phyloP scores from a whole-genome alignment of 192 early-diverging fungal genomes.

The Coemansia sp. region DNA sequence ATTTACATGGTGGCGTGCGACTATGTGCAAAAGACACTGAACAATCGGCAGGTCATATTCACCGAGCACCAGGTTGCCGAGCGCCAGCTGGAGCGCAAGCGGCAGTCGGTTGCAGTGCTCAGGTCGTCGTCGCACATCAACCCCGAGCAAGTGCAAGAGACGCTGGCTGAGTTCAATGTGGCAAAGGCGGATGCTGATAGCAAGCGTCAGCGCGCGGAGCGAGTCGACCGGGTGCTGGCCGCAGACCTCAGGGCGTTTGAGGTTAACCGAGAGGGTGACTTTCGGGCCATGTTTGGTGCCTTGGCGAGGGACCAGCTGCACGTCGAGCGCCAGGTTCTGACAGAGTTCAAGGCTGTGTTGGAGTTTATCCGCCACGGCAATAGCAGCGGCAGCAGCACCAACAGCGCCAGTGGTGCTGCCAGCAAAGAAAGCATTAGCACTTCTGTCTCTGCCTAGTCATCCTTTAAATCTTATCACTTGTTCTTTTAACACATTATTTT shows the following conservation, averaged over 20 bases:
- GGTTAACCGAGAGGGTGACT: conserved; percentile 38
- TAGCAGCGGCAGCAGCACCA: conserved; percentile 1
- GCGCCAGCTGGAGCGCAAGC: conserved; percentile 55
- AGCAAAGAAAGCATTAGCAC: not conserved
- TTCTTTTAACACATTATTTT: not conserved
- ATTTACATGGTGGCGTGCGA: conserved; percentile 33
- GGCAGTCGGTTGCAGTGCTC: conserved; percentile 55
- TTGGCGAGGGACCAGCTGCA: conserved; percentile 45
- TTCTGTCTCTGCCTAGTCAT: not conserved
- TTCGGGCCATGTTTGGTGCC: conserved; percentile 42
- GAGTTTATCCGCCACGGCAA: conserved; percentile 36
- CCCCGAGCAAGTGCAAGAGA: conserved; percentile 46
- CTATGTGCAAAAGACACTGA: conserved; percentile 49
- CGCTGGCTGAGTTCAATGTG: conserved; percentile 45
- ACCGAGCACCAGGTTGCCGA: conserved; percentile 54
- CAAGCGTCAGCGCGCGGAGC: conserved; percentile 45
- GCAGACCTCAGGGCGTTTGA: conserved; percentile 51
- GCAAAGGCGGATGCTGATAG: conserved; percentile 51
- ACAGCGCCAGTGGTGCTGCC: not conserved
- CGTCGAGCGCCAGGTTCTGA: conserved; percentile 44
- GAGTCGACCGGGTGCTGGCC: conserved; percentile 47
- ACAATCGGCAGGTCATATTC: conserved; percentile 52
- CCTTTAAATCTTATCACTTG: not conserved
- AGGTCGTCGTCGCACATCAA: conserved; percentile 49
- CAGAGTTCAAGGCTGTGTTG: conserved; percentile 42